Evolutionary conservation across 1,284 basidiomycete genomes (phyloP), one percentile per base, ranked within the genome.

Genomic region (Microbotryum intermedium): DNA sequence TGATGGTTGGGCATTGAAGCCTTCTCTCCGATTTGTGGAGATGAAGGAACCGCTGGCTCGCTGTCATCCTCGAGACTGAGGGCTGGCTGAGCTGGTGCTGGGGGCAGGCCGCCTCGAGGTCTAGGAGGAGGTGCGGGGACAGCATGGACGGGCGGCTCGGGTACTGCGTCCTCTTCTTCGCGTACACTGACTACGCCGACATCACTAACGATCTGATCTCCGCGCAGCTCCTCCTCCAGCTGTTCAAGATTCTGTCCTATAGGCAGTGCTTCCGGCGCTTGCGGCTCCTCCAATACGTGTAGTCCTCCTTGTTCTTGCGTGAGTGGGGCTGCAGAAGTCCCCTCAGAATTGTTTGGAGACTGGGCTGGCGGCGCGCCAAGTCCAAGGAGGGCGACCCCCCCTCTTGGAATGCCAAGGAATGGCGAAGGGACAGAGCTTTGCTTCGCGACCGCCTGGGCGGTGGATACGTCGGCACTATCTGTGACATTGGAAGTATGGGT

Each of bases 381-480:
- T 39, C 34, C 65, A 7, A 60, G 60, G 1, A 69, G 50, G 1
- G 59, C 54, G 34, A 67, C 55, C 13, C 65, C 67, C 3, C 67
- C 67, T 18, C n/a, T 28, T 0, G 67, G 65, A 6, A 62, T 57
- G 2, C 62, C 62, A 21, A 39, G 60, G 58, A 29, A 50, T 25
- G 4, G 55, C 45, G 16, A 57, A 59, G 13, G 57, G 61, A 16
- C 59, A 57, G n/a, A 57, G 56, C 9, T 6, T 20, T 11, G 25
- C 47, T 2, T n/a, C 30, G 21, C 1, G 21, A 16, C 50, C 49
- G 18, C 21, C 28, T 26, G 25, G 16, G n/a, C 18, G 16, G 13
- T 16, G 4, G 34, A 39, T 39, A 39, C 34, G 34, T 39, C 11
- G 13, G 13, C 34, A 11, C 16, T 16, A 39, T 39, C 34, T 39